Percentiles rank a stretch among this genome's conserved stretches.
Evolutionary conservation across 1,284 basidiomycete genomes (phyloP).

Genomic region (Takashimella koratensis): DNA sequence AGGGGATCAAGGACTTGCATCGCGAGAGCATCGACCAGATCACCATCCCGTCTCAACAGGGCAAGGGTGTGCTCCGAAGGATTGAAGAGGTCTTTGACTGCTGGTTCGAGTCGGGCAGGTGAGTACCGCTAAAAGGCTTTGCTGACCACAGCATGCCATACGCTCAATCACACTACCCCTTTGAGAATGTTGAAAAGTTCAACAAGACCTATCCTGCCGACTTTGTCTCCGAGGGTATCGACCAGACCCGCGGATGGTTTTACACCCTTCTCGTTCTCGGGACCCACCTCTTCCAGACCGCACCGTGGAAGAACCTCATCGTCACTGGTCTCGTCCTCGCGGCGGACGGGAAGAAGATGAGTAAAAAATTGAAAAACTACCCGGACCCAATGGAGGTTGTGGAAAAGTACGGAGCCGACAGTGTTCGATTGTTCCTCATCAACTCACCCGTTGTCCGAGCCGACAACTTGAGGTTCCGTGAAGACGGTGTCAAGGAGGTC

Average conservation of each 20-base stretch:
- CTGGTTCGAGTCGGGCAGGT: slow-evolving; percentile 99
- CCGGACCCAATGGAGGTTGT: slow-evolving; percentile 95
- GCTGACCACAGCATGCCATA: slow-evolving; percentile 81
- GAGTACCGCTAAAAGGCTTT: slow-evolving; percentile 20
- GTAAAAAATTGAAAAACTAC: slow-evolving; percentile 96
- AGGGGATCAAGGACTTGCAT: slow-evolving; percentile 87
- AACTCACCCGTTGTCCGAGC: slow-evolving; percentile 98
- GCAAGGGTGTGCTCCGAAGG: slow-evolving; percentile 84
- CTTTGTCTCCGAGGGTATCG: slow-evolving; percentile 96
- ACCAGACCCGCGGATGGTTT: slow-evolving; percentile 98
- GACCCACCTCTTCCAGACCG: slow-evolving; percentile 87
- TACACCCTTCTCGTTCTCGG: slow-evolving; percentile 95
- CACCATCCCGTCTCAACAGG: slow-evolving; percentile 88
- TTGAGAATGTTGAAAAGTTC: slow-evolving; percentile 75
- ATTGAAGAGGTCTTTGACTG: slow-evolving; percentile 99
- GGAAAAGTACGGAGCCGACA: slow-evolving; percentile 91
- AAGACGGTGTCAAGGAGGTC: slow-evolving; percentile 96
- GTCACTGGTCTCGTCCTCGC: slow-evolving; percentile 94
- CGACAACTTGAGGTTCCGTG: slow-evolving; percentile 95
- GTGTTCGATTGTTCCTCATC: slow-evolving; percentile 95
- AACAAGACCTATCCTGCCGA: slow-evolving; percentile 90
- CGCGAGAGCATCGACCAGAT: slow-evolving; percentile 93
- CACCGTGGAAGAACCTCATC: slow-evolving; percentile 98
- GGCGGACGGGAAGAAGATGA: slow-evolving; percentile 99
- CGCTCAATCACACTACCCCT: slow-evolving; percentile 95